These are phyloP conservation scores for Solanum pinnatisectum DNA, from an alignment of 257 asterid genomes.

Conservation along the genomic window DNA sequence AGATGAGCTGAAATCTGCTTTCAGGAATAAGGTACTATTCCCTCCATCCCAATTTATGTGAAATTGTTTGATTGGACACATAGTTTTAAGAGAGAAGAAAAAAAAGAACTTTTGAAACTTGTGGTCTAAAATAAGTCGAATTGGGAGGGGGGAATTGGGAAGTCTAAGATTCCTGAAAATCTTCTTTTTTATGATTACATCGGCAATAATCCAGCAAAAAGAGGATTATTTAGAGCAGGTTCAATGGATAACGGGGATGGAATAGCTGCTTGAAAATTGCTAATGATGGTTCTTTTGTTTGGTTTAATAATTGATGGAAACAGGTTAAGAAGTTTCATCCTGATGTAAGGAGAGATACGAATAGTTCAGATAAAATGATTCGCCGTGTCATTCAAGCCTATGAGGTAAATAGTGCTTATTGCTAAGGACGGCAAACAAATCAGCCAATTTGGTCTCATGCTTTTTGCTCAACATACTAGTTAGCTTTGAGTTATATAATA, in stretches of 20 bases:
- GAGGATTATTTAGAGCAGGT: neutral
- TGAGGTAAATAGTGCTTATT: slow-evolving; percentile 32
- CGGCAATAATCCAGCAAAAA: neutral
- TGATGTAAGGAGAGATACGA: slow-evolving; percentile 45
- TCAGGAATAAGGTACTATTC: slow-evolving; percentile 55
- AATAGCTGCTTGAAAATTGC: neutral
- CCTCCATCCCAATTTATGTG: neutral
- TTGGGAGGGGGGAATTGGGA: neutral
- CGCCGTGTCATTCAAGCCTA: slow-evolving; percentile 84
- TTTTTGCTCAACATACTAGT: neutral
- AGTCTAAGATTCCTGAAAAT: neutral
- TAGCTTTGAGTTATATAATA: neutral
- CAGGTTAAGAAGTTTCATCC: slow-evolving; percentile 89
- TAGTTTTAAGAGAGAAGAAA: neutral
- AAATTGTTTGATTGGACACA: neutral
- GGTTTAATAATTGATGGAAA: neutral
- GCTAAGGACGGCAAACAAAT: neutral
- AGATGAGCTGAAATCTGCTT: slow-evolving; percentile 71
- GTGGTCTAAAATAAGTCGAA: neutral
- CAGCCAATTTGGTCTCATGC: neutral
- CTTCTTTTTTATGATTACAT: neutral
- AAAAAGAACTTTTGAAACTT: neutral
- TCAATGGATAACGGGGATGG: neutral
- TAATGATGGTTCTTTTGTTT: neutral
- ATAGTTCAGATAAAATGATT: slow-evolving; percentile 55